Evolutionary conservation across 1,284 basidiomycete species (phyloP), one percentile per base, ranked within the genome.

Genomic region (Cutaneotrichosporon sp.): DNA sequence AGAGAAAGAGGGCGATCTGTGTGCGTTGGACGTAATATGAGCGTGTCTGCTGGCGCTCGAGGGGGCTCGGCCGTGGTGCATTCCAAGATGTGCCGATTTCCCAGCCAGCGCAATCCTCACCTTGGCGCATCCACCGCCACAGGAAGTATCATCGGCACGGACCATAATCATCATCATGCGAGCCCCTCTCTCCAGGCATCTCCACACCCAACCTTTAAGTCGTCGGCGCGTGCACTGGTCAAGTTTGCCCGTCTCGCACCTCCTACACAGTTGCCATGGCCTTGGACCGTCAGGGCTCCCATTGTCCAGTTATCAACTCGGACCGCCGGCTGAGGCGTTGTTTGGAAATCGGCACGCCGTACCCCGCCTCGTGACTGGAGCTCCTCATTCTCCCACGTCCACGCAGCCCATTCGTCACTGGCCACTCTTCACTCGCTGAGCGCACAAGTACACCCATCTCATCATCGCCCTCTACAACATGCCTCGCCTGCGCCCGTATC

Each of bases 381-480:
- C 38, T 42, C 38, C 38, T 42, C 38, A 42, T 7, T 3, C 18
- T 42, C 16, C 18, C 38, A n/a, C 38, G 18, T 14, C 38, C 16
- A 18, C 38, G 36, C 13, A 11, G 13, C 36, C 13, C 18, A 13
- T 38, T 38, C 36, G 13, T 5, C 36, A n/a, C n/a, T n/a, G n/a
- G n/a, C n/a, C n/a, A n/a, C n/a, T n/a, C n/a, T n/a, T n/a, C n/a
- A n/a, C n/a, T n/a, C n/a, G n/a, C n/a, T n/a, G n/a, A 18, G 18
- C 7, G 18, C 38, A 42, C 38, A n/a, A n/a, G 38, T 42, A 42
- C 38, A 42, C 38, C 18, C 16, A 18, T 42, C 13, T 42, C 38
- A 42, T 42, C 38, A 42, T n/a, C 38, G 38, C 8, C n/a, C n/a
- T n/a, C 47, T 50, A 50, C 47, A 50, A 50, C 47, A 42, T 42